A percentile compares a stretch with the other conserved stretches of the same genome.
Evolutionary conservation across 306 rosid species (phyloP).

Genomic region (Pyrus communis): DNA sequence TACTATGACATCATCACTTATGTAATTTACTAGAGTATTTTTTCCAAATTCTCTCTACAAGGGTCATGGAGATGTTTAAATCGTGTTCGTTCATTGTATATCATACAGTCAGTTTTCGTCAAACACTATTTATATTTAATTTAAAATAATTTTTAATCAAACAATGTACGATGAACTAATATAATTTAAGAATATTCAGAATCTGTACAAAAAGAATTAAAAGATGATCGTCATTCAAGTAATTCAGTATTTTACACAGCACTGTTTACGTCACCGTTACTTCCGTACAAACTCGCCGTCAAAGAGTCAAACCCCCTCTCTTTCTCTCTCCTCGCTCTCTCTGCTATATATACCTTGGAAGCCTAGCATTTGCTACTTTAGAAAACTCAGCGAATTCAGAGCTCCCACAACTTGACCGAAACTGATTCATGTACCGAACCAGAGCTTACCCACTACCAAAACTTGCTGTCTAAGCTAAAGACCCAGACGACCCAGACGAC

Average conservation of each 20-base stretch:
- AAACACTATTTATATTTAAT: no score
- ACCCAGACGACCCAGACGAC: background rate
- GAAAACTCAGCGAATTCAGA: background rate
- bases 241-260: background rate
- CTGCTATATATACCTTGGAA: constrained; percentile 23
- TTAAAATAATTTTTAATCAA: no score
- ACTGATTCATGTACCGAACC: background rate
- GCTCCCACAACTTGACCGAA: background rate
- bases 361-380: background rate
- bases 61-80: accelerated
- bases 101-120: accelerated
- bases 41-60: no score
- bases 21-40: no score
- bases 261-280: constrained; percentile 14
- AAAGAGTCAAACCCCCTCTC: background rate
- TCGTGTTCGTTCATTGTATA: accelerated
- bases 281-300: constrained; percentile 7
- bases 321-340: background rate
- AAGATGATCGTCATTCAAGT: no score
- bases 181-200: no score
- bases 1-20: background rate
- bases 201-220: no score
- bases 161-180: accelerated
- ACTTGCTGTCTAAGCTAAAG: background rate
- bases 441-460: background rate